phyloP scores from a whole-genome alignment of 345 rosid genomes.

The Corymbia maculata region DNA sequence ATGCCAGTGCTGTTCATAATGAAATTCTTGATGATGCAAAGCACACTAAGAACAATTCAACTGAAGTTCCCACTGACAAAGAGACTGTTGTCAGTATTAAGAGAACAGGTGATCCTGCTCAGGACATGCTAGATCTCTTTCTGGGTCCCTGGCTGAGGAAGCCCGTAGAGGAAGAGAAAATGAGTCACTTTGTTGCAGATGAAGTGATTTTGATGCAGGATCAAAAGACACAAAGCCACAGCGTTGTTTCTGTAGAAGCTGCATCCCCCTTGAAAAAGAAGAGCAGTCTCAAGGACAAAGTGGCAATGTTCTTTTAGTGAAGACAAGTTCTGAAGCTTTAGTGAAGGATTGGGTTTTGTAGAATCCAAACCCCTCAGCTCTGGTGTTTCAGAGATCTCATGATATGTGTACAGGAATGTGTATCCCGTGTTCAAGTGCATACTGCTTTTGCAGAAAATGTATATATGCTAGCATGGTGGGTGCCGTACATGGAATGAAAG shows the following conservation, averaged over 20 bases:
- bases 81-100: neutral
- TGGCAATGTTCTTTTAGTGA: constrained; percentile 33
- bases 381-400: neutral
- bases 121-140: constrained; percentile 46
- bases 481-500: neutral
- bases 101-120: constrained; percentile 32
- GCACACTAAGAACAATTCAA: neutral
- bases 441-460: neutral
- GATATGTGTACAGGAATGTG: neutral
- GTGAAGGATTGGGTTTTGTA: neutral
- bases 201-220: constrained; percentile 4
- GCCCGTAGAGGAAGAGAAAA: constrained; percentile 11
- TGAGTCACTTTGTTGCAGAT: neutral
- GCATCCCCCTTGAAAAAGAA: constrained; percentile 22
- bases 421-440: neutral
- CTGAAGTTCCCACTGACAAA: neutral
- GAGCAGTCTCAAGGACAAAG: constrained; percentile 41
- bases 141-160: constrained; percentile 50
- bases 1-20: neutral
- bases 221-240: neutral
- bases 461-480: neutral
- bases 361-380: neutral
- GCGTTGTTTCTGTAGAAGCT: constrained; percentile 7
- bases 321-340: neutral
- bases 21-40: neutral